Conservation (phyloP, 371 early-diverging fungal genomes). For the Enterospora canceri region DNA sequence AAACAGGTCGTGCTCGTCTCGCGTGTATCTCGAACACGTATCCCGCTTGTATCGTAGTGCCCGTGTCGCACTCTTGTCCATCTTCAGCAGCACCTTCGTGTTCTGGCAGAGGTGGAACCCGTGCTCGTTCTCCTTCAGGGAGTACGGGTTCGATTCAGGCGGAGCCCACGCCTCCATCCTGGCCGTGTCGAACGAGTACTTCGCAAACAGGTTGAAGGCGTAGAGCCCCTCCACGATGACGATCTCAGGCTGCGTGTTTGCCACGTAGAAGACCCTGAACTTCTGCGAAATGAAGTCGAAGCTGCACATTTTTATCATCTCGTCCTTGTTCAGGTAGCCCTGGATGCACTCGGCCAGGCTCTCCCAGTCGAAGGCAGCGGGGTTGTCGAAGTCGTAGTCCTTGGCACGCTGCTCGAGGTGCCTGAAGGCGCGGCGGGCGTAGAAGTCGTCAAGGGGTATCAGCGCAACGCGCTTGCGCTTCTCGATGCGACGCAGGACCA, state of each 20-base stretch:
- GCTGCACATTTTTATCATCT: neutral
- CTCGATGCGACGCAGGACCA: neutral
- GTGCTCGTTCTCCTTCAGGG: neutral
- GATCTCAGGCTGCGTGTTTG: conserved; percentile 25
- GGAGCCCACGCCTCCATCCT: neutral
- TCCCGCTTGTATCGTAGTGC: neutral
- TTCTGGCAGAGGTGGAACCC: neutral
- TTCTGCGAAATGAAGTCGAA: conserved; percentile 15
- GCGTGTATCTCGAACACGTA: neutral
- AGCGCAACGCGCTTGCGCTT: neutral
- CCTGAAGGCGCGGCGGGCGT: neutral
- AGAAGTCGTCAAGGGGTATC: neutral
- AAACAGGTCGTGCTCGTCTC: neutral
- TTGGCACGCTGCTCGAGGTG: neutral
- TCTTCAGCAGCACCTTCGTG: neutral
- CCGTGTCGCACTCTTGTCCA: neutral
- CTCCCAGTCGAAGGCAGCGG: conserved; percentile 34
- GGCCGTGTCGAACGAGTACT: conserved; percentile 31
- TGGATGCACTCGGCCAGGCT: conserved; percentile 14
- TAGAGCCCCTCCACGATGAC: conserved; percentile 47
- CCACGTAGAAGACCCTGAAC: neutral
- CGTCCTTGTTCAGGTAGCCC: conserved; percentile 6
- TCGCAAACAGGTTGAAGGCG: conserved; percentile 28
- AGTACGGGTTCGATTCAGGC: neutral
- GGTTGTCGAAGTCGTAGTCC: conserved; percentile 46